Evolutionary conservation across 1,284 basidiomycete species (phyloP).

Genomic region (Marasmius sp.): DNA sequence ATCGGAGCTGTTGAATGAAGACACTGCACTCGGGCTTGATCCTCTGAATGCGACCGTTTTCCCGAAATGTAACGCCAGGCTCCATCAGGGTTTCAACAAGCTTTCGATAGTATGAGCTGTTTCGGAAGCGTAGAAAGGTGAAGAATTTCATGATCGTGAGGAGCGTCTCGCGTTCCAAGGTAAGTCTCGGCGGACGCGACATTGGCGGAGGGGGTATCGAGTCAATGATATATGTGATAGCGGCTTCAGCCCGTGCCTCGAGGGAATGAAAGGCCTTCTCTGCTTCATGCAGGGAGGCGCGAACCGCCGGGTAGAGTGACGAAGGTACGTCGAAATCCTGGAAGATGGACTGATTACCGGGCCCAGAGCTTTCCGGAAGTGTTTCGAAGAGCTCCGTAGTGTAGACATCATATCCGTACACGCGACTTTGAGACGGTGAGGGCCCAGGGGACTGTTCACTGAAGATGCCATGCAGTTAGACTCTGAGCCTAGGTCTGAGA

Average conservation of each 20-base stretch:
- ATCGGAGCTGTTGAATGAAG: not conserved
- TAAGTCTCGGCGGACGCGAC: constrained; percentile 14
- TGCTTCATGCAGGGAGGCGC: constrained; percentile 35
- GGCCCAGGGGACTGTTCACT: not conserved
- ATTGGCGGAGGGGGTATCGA: constrained; percentile 18
- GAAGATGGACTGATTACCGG: constrained; percentile 33
- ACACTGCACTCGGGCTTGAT: constrained; percentile 2
- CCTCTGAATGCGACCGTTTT: not conserved
- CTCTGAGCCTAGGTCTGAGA: not conserved
- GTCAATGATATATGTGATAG: constrained; percentile 34
- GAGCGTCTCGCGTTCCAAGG: constrained; percentile 27
- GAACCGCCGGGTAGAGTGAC: constrained; percentile 32
- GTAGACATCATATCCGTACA: constrained; percentile 53
- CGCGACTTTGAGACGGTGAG: constrained; percentile 24
- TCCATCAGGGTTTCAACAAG: constrained; percentile 21
- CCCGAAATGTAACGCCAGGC: not conserved
- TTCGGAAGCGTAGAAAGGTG: constrained; percentile 54
- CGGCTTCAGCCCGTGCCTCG: constrained; percentile 39
- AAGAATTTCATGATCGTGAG: constrained; percentile 37
- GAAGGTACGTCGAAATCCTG: constrained; percentile 35
- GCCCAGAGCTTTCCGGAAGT: constrained; percentile 24
- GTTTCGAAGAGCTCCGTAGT: constrained; percentile 46
- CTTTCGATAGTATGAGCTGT: constrained; percentile 43
- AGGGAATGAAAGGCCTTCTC: constrained; percentile 40
- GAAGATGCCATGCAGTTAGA: constrained; percentile 12